Conservation (phyloP, 2,329 filamentous ascomycete genomes). For the Trichoderma sp. region DNA sequence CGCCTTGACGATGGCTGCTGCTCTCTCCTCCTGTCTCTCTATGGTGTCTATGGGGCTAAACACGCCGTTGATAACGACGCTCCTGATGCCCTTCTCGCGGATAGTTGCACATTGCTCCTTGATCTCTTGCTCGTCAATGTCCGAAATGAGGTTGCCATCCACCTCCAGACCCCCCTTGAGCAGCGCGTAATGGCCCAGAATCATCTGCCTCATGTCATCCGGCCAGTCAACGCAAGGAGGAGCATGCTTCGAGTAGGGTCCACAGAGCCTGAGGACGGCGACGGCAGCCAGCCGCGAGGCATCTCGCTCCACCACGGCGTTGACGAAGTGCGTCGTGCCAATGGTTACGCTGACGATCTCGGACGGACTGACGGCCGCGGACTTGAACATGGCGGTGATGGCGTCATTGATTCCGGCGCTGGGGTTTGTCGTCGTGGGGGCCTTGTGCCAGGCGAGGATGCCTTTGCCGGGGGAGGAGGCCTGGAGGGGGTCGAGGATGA, state of each 20-base stretch:
- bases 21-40: constrained; percentile 53
- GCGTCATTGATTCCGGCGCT: constrained; percentile 51
- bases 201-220: constrained; percentile 49
- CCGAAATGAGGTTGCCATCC: constrained; percentile 51
- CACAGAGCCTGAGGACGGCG: constrained; percentile 57
- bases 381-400: constrained; percentile 48
- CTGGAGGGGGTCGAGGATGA: constrained; percentile 50
- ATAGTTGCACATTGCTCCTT: constrained; percentile 45
- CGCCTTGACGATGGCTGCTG: constrained; percentile 46
- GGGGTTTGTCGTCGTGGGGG: constrained; percentile 52
- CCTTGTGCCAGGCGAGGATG: constrained; percentile 54
- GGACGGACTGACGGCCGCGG: constrained; percentile 38
- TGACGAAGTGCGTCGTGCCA: constrained; percentile 61
- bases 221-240: constrained; percentile 59
- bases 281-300: constrained; percentile 51
- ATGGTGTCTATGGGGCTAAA: constrained; percentile 57
- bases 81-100: constrained; percentile 47
- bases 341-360: constrained; percentile 54
- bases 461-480: constrained; percentile 43
- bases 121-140: constrained; percentile 49
- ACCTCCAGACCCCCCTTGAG: constrained; percentile 56
- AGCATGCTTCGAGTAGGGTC: constrained; percentile 55
- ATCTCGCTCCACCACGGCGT: constrained; percentile 59
- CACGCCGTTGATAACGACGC: constrained; percentile 53
- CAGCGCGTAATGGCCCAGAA: constrained; percentile 50